A percentile compares a stretch with the other conserved stretches of the same genome.
phyloP scores from a whole-genome alignment of 352 stramenopile species.

The Pythium guiyangense region DNA sequence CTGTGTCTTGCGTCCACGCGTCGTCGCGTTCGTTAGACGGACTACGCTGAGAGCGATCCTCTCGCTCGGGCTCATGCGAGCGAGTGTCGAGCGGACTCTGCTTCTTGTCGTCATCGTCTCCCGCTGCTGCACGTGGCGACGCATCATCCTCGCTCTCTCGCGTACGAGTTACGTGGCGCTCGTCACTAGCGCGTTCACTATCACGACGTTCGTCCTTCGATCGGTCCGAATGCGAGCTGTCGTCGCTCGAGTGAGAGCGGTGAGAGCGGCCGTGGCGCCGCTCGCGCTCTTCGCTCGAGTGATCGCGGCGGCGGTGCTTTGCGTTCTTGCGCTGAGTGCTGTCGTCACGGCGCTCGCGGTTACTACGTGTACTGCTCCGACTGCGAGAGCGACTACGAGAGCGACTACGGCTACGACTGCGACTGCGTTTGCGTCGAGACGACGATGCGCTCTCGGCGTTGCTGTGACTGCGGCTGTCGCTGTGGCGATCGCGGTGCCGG shows the following conservation, averaged over 20 bases:
- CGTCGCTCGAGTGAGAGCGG: neutral
- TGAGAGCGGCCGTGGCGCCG: neutral
- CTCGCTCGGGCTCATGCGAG: too few relatives aligned
- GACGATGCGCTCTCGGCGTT: neutral
- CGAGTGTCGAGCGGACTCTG: too few relatives aligned
- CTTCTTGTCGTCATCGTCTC: too few relatives aligned
- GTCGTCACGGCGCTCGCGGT: neutral
- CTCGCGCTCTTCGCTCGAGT: slow-evolving; percentile 2
- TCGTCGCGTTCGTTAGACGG: too few relatives aligned
- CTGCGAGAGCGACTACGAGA: slow-evolving; percentile 6
- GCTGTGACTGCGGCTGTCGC: slow-evolving; percentile 2
- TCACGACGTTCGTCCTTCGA: neutral
- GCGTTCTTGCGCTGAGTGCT: slow-evolving; percentile 1
- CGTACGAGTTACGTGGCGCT: too few relatives aligned
- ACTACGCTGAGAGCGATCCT: too few relatives aligned
- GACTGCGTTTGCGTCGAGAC: neutral
- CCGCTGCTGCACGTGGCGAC: too few relatives aligned
- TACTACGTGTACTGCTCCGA: neutral
- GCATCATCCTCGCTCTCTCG: too few relatives aligned
- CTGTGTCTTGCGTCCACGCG: too few relatives aligned
- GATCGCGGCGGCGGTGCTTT: neutral
- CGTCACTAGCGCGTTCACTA: too few relatives aligned
- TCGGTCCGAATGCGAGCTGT: neutral
- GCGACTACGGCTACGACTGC: slow-evolving; percentile 5
- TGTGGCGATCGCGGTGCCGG: neutral